These are phyloP conservation scores for Andrographis paniculata DNA, from an alignment of 305 asterid species.

Conservation along the genomic window DNA sequence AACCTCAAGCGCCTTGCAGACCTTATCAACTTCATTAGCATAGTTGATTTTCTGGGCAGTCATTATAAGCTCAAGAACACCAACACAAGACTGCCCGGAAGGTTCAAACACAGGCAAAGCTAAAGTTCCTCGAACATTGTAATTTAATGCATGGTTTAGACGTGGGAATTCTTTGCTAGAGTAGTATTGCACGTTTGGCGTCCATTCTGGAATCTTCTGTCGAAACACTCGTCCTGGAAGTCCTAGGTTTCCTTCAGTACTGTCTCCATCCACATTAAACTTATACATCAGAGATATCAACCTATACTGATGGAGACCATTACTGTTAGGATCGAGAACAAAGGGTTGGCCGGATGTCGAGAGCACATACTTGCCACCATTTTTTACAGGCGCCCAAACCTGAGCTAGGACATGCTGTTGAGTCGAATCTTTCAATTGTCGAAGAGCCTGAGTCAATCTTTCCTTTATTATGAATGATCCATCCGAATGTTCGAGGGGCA, in stretches of 20 bases:
- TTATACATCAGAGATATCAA: conserved; percentile 55
- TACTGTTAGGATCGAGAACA: conserved; percentile 68
- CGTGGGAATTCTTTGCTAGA: conserved; percentile 77
- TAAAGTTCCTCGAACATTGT: conserved; percentile 76
- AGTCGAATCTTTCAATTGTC: conserved; percentile 71
- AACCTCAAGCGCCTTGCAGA: conserved; percentile 98
- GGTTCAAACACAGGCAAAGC: conserved; percentile 91
- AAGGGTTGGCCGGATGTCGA: conserved; percentile 91
- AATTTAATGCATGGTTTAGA: conserved; percentile 67
- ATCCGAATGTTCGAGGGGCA: conserved; percentile 45
- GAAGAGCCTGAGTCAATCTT: conserved; percentile 85
- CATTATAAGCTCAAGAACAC: conserved; percentile 87
- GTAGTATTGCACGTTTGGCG: conserved; percentile 90
- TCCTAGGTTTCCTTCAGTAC: conserved; percentile 58
- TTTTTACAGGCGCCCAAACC: conserved; percentile 88
- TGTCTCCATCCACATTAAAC: conserved; percentile 73
- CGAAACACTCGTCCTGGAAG: conserved; percentile 87
- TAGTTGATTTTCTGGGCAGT: conserved; percentile 78
- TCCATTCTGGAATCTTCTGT: conserved; percentile 85
- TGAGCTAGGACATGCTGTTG: conserved; percentile 66
- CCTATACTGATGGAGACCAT: conserved; percentile 84
- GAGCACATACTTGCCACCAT: conserved; percentile 58
- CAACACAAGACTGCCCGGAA: conserved; percentile 79
- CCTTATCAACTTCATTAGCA: conserved; percentile 91
- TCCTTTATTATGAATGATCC: conserved; percentile 71